These are phyloP conservation scores for Mortierella sp. DNA, from an alignment of 371 early-diverging fungal species.

Conservation along the genomic window DNA sequence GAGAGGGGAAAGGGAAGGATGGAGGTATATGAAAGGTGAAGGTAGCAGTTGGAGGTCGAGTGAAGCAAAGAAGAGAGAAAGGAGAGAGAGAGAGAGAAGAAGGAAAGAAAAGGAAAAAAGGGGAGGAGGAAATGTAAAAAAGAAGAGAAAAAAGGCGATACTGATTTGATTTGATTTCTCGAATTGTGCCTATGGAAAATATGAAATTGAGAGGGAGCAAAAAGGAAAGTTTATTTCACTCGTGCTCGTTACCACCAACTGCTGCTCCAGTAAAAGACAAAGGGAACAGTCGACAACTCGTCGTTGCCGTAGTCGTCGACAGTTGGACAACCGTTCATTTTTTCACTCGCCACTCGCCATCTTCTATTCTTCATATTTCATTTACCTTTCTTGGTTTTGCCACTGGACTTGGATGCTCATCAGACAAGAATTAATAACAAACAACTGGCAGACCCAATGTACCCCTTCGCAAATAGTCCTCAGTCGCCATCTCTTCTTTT, in stretches of 20 bases:
- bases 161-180: no score
- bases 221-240: no score
- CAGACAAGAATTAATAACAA: background rate
- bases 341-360: background rate
- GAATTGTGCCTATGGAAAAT: no score
- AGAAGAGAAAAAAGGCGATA: background rate
- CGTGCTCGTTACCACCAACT: no score
- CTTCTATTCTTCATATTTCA: background rate
- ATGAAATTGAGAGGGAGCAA: background rate
- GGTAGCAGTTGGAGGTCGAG: conserved; percentile 1
- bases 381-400: background rate
- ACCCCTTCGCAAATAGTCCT: background rate
- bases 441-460: background rate
- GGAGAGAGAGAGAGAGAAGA: background rate
- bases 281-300: background rate
- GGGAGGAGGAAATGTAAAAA: background rate
- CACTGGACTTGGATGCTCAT: background rate
- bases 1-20: background rate
- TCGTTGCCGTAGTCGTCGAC: background rate
- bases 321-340: background rate
- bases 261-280: background rate
- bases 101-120: background rate
- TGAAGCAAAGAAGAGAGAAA: conserved; percentile 14
- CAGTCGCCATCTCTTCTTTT: no score
- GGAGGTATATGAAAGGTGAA: background rate